phyloP scores from a whole-genome alignment of 768 basidiomycete species.

The Chlorophyllum brunneum region DNA sequence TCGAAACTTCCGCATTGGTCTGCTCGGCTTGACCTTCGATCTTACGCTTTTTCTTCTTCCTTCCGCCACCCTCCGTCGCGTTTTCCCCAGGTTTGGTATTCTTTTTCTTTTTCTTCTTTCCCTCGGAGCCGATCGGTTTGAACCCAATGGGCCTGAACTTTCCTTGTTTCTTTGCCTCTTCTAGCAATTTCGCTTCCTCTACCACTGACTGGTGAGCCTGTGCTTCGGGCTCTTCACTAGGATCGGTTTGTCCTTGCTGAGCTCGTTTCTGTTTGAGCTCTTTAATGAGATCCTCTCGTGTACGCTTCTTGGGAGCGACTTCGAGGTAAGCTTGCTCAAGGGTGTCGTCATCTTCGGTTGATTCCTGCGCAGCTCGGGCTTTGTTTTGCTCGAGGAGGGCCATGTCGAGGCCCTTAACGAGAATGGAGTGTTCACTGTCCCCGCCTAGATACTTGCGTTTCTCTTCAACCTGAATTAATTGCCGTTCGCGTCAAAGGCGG shows the following conservation, averaged over 20 bases:
- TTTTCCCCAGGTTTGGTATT: slow-evolving; percentile 42
- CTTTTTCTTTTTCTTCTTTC: slow-evolving; percentile 51
- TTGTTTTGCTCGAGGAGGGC: slow-evolving; percentile 84
- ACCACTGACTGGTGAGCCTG: slow-evolving; percentile 16
- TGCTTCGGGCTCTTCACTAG: slow-evolving; percentile 12
- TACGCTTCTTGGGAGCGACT: slow-evolving; percentile 53
- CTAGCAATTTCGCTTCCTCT: slow-evolving; percentile 30
- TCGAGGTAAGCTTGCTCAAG: slow-evolving; percentile 74
- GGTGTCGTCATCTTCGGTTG: slow-evolving; percentile 70
- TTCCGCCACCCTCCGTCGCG: slow-evolving; percentile 18
- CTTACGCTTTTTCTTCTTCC: slow-evolving; percentile 20
- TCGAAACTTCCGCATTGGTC: slow-evolving; percentile 14
- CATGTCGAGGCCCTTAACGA: slow-evolving; percentile 88
- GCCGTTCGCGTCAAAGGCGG: slow-evolving; percentile 1
- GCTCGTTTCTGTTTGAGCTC: slow-evolving; percentile 66
- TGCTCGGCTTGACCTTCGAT: neutral
- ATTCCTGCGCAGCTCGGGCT: slow-evolving; percentile 48
- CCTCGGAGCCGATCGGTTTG: slow-evolving; percentile 50
- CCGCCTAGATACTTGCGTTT: slow-evolving; percentile 79
- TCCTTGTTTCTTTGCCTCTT: slow-evolving; percentile 44
- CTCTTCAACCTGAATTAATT: slow-evolving; percentile 56
- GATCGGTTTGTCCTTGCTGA: slow-evolving; percentile 22
- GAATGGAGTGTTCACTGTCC: slow-evolving; percentile 79
- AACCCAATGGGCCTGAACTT: slow-evolving; percentile 63
- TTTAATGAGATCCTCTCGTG: slow-evolving; percentile 71